Percentiles rank a stretch among this genome's conserved stretches.
Evolutionary conservation across 2,329 filamentous ascomycete species (phyloP).

Genomic region (Blastomyces parvus): DNA sequence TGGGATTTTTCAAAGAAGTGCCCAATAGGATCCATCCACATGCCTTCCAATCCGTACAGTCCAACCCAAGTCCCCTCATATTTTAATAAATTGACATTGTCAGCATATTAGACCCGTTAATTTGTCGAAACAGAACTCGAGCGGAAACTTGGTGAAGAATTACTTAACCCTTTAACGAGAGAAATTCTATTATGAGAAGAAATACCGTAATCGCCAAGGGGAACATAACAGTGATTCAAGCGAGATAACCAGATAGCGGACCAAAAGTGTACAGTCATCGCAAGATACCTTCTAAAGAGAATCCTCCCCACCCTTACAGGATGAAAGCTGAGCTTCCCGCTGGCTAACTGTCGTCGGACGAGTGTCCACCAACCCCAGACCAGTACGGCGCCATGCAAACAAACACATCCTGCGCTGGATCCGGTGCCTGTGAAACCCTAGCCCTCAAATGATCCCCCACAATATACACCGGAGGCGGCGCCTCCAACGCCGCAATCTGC

Average conservation of each 20-base stretch:
- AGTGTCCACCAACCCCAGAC: not conserved
- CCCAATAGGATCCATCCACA: not conserved
- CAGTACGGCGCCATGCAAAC: conserved; percentile 4
- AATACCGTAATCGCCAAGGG: not conserved
- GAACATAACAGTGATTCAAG: not conserved
- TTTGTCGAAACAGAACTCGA: not conserved
- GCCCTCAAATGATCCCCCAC: not conserved
- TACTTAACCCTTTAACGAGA: too few species aligned
- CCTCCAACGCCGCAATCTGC: conserved; percentile 13
- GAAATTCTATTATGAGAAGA: too few species aligned
- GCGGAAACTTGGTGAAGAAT: too few species aligned
- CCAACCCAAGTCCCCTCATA: not conserved
- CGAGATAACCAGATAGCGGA: not conserved
- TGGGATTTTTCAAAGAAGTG: not conserved
- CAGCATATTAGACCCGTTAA: not conserved
- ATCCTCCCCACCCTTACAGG: too few species aligned
- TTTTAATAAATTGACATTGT: not conserved
- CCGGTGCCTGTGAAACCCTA: not conserved
- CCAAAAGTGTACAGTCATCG: not conserved
- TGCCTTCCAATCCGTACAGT: not conserved
- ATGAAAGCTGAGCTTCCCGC: not conserved
- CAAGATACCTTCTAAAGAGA: too few species aligned
- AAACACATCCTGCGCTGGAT: not conserved
- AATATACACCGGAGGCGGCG: conserved; percentile 1
- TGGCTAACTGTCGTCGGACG: not conserved